Conservation (phyloP, 148 eudicot species). For the Rheum nobile region DNA sequence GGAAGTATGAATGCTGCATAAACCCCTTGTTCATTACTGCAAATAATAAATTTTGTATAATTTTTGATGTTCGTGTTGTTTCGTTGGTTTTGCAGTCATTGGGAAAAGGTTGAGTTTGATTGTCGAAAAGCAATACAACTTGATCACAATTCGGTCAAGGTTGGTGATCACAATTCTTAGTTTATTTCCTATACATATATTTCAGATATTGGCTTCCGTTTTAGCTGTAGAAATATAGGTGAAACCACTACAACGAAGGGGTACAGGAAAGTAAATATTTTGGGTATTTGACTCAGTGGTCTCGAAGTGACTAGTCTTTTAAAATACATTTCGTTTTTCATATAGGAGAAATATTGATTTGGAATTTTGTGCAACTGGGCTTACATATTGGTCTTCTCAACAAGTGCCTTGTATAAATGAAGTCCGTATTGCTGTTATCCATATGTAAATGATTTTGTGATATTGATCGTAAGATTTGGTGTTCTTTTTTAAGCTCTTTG, state of each 20-base stretch:
- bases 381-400: background rate
- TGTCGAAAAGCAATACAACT: slow-evolving; percentile 69
- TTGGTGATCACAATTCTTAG: slow-evolving; percentile 11
- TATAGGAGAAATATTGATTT: background rate
- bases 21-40: background rate
- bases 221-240: background rate
- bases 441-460: background rate
- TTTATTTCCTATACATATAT: background rate
- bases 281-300: background rate
- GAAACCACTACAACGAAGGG: background rate
- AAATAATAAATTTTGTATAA: background rate
- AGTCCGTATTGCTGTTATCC: background rate
- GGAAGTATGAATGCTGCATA: slow-evolving; percentile 37
- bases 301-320: background rate
- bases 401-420: background rate
- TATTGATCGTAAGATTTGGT: background rate
- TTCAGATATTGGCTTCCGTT: background rate
- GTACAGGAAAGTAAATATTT: background rate
- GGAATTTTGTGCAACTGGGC: background rate
- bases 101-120: slow-evolving; percentile 82
- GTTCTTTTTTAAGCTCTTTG: background rate
- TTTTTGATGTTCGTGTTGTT: background rate
- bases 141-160: slow-evolving; percentile 73
- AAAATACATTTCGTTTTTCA: background rate
- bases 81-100: slow-evolving; percentile 36